These are phyloP conservation scores for Aspergillus biplanus DNA, from an alignment of 495 filamentous ascomycete genomes.

Conservation along the genomic window DNA sequence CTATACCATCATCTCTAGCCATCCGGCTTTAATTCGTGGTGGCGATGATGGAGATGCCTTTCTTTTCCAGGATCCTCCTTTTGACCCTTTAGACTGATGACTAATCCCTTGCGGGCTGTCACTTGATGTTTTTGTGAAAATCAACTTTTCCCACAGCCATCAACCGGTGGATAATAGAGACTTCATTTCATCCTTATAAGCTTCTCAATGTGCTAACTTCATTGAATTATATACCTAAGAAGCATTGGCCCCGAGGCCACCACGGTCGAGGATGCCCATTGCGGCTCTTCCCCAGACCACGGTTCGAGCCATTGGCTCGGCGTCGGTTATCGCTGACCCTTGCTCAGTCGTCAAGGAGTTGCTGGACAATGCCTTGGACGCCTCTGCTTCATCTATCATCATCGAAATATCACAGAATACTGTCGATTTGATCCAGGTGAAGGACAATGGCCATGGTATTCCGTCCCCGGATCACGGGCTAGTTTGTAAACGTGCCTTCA, in stretches of 20 bases:
- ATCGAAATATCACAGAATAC: constrained; percentile 77
- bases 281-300: constrained; percentile 66
- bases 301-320: constrained; percentile 69
- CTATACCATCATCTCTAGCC: no score
- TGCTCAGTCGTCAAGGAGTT: constrained; percentile 85
- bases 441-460: constrained; percentile 90
- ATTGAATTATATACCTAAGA: background rate
- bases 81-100: background rate
- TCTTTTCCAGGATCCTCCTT: background rate
- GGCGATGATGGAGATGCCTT: no score
- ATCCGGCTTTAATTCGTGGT: no score
- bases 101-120: background rate
- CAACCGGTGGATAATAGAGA: background rate
- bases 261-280: constrained; percentile 56
- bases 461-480: constrained; percentile 65
- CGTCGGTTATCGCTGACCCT: constrained; percentile 72
- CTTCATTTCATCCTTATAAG: background rate
- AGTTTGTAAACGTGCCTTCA: constrained; percentile 72
- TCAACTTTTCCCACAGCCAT: background rate
- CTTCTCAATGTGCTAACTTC: background rate
- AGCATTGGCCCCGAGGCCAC: background rate
- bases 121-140: background rate
- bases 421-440: constrained; percentile 81
- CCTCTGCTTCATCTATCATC: constrained; percentile 70
- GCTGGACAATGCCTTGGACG: constrained; percentile 89